Evolutionary conservation across 1,139 yeast genomes (phyloP).

Genomic region (Zygosaccharomyces pseudobailii): DNA sequence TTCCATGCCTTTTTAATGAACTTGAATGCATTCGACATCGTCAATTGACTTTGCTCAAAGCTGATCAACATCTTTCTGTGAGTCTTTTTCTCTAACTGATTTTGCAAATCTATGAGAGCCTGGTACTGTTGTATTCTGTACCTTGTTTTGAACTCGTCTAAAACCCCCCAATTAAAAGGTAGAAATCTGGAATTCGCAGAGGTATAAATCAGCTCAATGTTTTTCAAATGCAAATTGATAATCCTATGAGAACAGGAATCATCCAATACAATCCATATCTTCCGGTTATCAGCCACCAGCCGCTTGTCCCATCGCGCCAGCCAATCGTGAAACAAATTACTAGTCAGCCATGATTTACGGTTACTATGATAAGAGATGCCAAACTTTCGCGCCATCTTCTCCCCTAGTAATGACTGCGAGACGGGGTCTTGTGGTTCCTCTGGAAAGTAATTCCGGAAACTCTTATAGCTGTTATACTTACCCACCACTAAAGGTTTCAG

Average conservation of each 20-base stretch:
- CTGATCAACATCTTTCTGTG: slow-evolving; percentile 22
- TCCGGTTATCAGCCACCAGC: slow-evolving; percentile 41
- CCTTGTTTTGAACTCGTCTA: slow-evolving; percentile 56
- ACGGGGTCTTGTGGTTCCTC: slow-evolving; percentile 26
- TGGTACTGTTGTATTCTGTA: slow-evolving; percentile 58
- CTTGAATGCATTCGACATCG: slow-evolving; percentile 53
- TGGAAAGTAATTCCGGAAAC: slow-evolving; percentile 45
- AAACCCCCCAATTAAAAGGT: slow-evolving; percentile 63
- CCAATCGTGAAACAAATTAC: slow-evolving; percentile 62
- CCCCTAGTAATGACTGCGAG: slow-evolving; percentile 28
- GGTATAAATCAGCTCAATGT: slow-evolving; percentile 44
- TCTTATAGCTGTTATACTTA: slow-evolving; percentile 46
- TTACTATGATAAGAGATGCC: slow-evolving; percentile 56
- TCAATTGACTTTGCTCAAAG: slow-evolving; percentile 41
- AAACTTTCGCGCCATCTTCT: slow-evolving; percentile 48
- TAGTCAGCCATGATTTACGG: slow-evolving; percentile 60
- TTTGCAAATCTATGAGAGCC: slow-evolving; percentile 40
- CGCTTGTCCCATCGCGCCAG: slow-evolving; percentile 56
- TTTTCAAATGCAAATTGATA: slow-evolving; percentile 50
- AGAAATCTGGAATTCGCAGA: slow-evolving; percentile 42
- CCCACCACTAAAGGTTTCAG: slow-evolving; percentile 59
- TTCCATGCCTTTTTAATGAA: slow-evolving; percentile 57
- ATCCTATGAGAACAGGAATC: slow-evolving; percentile 63
- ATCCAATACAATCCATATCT: slow-evolving; percentile 52
- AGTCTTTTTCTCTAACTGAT: slow-evolving; percentile 28